These are phyloP conservation scores for Botrytis fabae DNA, from an alignment of 2,329 filamentous ascomycete species.

Conservation along the genomic window DNA sequence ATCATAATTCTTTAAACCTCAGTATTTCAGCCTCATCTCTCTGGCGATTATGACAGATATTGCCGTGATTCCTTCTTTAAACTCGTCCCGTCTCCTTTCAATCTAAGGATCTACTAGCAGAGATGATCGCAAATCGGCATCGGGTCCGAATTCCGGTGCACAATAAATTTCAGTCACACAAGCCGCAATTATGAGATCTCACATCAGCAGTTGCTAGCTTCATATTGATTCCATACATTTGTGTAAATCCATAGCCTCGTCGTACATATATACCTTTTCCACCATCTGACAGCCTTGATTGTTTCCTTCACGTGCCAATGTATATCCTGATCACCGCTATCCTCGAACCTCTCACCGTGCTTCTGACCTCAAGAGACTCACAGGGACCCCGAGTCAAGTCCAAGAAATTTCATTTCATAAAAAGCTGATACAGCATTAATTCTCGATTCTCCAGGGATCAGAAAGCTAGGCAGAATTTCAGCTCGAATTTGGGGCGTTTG, in stretches of 20 bases:
- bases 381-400: neutral
- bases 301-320: fast-evolving
- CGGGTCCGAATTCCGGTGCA: neutral
- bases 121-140: neutral
- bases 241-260: neutral
- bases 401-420: neutral
- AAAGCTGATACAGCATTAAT: neutral
- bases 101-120: neutral
- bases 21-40: neutral
- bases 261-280: neutral
- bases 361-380: neutral
- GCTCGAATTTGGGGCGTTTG: neutral
- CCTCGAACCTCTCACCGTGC: neutral
- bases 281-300: neutral
- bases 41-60: neutral
- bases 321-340: neutral
- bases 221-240: neutral
- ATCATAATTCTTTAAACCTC: neutral
- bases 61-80: neutral
- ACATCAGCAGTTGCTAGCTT: neutral
- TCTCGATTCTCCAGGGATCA: neutral
- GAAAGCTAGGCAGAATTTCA: neutral
- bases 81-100: neutral
- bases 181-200: neutral
- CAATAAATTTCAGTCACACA: neutral